phyloP scores from a whole-genome alignment of 129 eudicot species.

The Scalesia atractyloides region DNA sequence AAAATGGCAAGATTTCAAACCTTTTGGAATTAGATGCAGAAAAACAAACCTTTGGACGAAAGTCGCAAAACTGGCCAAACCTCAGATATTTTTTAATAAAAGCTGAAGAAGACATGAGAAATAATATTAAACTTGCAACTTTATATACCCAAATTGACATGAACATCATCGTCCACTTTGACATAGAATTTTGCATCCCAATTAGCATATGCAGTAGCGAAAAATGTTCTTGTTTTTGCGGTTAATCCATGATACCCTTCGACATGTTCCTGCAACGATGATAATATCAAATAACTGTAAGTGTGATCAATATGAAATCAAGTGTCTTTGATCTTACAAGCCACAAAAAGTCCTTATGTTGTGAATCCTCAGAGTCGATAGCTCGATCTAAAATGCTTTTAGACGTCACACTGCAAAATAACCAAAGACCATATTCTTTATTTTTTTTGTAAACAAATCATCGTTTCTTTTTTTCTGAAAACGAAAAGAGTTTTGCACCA shows the following conservation, averaged over 20 bases:
- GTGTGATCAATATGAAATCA: slow-evolving; percentile 12
- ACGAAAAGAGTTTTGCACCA: not conserved
- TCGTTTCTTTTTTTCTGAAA: not conserved
- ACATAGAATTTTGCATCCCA: slow-evolving; percentile 83
- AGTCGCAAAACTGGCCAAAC: too few relatives aligned
- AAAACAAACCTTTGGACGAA: too few relatives aligned
- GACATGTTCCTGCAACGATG: slow-evolving; percentile 52
- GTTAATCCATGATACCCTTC: slow-evolving; percentile 81
- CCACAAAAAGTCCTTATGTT: slow-evolving; percentile 66
- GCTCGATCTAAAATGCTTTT: slow-evolving; percentile 78
- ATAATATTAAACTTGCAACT: slow-evolving; percentile 3
- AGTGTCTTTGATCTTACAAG: slow-evolving; percentile 45
- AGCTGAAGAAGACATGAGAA: not conserved
- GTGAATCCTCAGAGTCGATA: slow-evolving; percentile 61
- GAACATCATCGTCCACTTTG: slow-evolving; percentile 81
- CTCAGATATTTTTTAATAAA: too few relatives aligned
- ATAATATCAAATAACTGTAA: slow-evolving; percentile 4
- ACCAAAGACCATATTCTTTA: not conserved
- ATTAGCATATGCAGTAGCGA: slow-evolving; percentile 58
- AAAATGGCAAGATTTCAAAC: too few relatives aligned
- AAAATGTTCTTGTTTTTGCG: slow-evolving; percentile 66
- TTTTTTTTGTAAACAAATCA: not conserved
- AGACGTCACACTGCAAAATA: slow-evolving; percentile 56
- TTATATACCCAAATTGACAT: slow-evolving; percentile 53
- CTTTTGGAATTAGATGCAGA: too few relatives aligned